phyloP scores from a whole-genome alignment of 768 basidiomycete species.

The Mycena venus region DNA sequence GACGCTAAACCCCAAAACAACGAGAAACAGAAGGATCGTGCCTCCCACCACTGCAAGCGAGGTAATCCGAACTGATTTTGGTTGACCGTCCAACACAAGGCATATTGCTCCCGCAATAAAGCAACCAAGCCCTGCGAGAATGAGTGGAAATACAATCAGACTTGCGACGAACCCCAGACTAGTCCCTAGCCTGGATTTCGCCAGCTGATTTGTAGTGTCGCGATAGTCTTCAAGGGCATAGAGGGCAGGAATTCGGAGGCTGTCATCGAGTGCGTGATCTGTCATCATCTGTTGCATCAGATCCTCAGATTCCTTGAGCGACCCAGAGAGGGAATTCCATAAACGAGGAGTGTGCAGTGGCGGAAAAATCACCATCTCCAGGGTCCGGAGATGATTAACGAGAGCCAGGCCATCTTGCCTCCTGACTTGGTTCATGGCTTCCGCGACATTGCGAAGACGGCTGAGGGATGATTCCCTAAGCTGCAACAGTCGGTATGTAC shows the following conservation, averaged over 20 bases:
- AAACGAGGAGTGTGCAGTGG: not conserved
- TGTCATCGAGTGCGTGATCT: not conserved
- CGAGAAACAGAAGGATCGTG: not conserved
- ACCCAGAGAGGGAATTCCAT: not conserved
- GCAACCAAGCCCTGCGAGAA: constrained; percentile 16
- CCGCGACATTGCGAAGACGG: not conserved
- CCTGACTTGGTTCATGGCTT: not conserved
- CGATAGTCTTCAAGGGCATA: constrained; percentile 10
- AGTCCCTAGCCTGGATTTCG: not conserved
- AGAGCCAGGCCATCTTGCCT: not conserved
- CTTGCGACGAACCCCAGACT: constrained; percentile 9
- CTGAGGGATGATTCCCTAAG: not conserved
- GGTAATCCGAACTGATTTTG: constrained; percentile 14
- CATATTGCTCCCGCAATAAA: constrained; percentile 5
- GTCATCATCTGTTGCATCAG: not conserved
- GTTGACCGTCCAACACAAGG: constrained; percentile 6
- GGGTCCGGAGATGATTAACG: not conserved
- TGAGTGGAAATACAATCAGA: not conserved
- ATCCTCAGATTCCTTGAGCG: not conserved
- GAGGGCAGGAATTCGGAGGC: not conserved
- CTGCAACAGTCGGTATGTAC: constrained; percentile 1
- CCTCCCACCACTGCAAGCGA: constrained; percentile 15
- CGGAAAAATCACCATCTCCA: not conserved
- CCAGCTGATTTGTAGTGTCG: not conserved
- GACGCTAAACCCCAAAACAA: too few species aligned